Evolutionary conservation across 768 basidiomycete species (phyloP).

Genomic region (Lentinula guzmanii): DNA sequence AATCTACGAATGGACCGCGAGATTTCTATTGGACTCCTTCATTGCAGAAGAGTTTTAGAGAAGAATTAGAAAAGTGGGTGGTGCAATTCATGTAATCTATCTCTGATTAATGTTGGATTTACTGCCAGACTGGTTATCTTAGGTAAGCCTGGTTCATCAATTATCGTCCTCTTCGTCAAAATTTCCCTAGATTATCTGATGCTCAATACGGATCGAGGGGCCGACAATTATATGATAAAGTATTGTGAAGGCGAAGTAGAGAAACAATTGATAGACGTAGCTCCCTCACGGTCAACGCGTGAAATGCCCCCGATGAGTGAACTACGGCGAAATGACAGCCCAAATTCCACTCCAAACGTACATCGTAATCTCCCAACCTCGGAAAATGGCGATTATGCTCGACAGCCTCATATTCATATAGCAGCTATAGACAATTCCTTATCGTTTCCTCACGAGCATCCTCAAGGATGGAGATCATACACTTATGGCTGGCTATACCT

Average conservation of each 20-base stretch:
- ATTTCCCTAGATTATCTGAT: slow-evolving; percentile 69
- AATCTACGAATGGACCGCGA: slow-evolving; percentile 44
- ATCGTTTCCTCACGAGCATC: slow-evolving; percentile 89
- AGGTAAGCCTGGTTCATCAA: slow-evolving; percentile 36
- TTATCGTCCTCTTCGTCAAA: neutral
- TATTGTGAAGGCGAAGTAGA: slow-evolving; percentile 80
- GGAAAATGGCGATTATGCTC: slow-evolving; percentile 39
- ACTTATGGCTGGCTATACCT: slow-evolving; percentile 88
- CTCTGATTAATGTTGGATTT: slow-evolving; percentile 7
- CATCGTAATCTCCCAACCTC: slow-evolving; percentile 30
- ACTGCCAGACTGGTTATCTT: slow-evolving; percentile 68
- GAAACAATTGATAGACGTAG: slow-evolving; percentile 67
- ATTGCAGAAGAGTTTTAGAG: slow-evolving; percentile 77
- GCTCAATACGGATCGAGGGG: slow-evolving; percentile 83
- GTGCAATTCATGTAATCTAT: slow-evolving; percentile 13
- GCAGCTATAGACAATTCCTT: slow-evolving; percentile 93
- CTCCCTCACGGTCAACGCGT: slow-evolving; percentile 62
- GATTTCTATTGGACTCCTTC: slow-evolving; percentile 81
- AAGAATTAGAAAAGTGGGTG: slow-evolving; percentile 82
- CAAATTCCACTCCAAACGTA: slow-evolving; percentile 21
- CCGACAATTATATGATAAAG: slow-evolving; percentile 77
- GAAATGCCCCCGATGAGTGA: slow-evolving; percentile 76
- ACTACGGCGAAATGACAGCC: slow-evolving; percentile 32
- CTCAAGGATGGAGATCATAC: slow-evolving; percentile 70
- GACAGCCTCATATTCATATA: slow-evolving; percentile 79